Base-by-base conservation (phyloP, 331 rosid genomes). In the Quercus tomentella region DNA sequence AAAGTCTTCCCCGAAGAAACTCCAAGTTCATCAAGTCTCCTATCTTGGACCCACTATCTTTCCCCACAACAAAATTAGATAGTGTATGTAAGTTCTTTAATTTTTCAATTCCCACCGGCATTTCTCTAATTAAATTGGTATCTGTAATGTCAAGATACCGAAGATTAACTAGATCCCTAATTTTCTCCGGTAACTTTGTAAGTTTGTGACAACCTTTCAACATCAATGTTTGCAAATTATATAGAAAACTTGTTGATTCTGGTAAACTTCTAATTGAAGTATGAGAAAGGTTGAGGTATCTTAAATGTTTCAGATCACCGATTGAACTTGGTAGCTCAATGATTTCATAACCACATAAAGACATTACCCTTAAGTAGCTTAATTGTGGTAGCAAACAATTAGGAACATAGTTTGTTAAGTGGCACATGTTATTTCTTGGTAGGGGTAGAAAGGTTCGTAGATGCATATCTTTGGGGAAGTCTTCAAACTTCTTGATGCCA, bases 401-500 rank as follows among this genome's bases (percentile, higher is more conserved):
- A 8, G 45, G 45, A 41, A 41, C 45, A 41, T 41, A 41, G 45
- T 3, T 3, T 5, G 37, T 11, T 51, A 56, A 26, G 30, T 63
- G 2, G 37, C 41, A 82, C 22, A 4, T 7, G 17, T 22, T 0
- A 54, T 26, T 12, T 2, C 31, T 28, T 2, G 68, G 55, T 18
- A 14, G 41, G 0, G 80, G 52, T n/a, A 78, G 69, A 26, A 82
- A 78, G 12, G 80, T 82, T 31, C 54, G 70, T 33, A 82, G 58
- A 43, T 52, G 7, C 60, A 25, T 11, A 12, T 35, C 56, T 26
- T 37, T 2, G 20, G 33, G 45, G 12, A 41, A 8, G 45, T 41
- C 1, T 41, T 41, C 45, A 8, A 41, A 41, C 45, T 41, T 41
- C 16, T 72, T 54, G 6, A 72, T n/a, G 2, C 25, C 76, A 67